Evolutionary conservation across 306 rosid genomes (phyloP), one percentile per base, ranked within the genome.

Genomic region (Purshia tridentata): DNA sequence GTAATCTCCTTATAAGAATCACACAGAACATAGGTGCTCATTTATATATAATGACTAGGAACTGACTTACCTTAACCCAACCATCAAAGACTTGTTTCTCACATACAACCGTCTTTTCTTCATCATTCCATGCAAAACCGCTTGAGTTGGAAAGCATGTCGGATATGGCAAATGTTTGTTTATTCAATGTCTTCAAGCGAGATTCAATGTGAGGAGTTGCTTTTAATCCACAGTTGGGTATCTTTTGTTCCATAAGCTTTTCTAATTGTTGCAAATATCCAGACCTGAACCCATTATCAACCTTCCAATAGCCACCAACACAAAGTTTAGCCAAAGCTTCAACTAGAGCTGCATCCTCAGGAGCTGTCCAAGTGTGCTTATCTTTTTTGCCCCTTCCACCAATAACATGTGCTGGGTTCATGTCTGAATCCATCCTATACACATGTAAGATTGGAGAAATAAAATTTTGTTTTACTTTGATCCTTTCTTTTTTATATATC

Each of bases 31-130:
- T n/a, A n/a, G n/a, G n/a, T n/a, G n/a, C n/a, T n/a, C n/a, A n/a
- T n/a, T n/a, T n/a, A n/a, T n/a, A n/a, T n/a, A n/a, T n/a, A n/a
- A n/a, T n/a, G n/a, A n/a, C n/a, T n/a, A n/a, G n/a, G n/a, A n/a
- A n/a, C n/a, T n/a, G n/a, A n/a, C n/a, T n/a, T n/a, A n/a, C n/a
- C n/a, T n/a, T n/a, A n/a, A n/a, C n/a, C n/a, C n/a, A 22, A 56
- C 20, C 69, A 42, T 64, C 69, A n/a, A n/a, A 64, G 15, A 64
- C 48, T n/a, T 18, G 14, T 40, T 64, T 64, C 16, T 64, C 69
- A 42, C 50, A 42, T 6, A 39, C 20, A 4, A 39, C 20, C 49
- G 42, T 42, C 9, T 64, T 64, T 8, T 42, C 10, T 42, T 45
- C 48, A 64, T 20, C 12, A 18, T 64, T 20, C 69, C 69, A 64